Conservation (phyloP, 306 rosid genomes). For the Pueraria montana region DNA sequence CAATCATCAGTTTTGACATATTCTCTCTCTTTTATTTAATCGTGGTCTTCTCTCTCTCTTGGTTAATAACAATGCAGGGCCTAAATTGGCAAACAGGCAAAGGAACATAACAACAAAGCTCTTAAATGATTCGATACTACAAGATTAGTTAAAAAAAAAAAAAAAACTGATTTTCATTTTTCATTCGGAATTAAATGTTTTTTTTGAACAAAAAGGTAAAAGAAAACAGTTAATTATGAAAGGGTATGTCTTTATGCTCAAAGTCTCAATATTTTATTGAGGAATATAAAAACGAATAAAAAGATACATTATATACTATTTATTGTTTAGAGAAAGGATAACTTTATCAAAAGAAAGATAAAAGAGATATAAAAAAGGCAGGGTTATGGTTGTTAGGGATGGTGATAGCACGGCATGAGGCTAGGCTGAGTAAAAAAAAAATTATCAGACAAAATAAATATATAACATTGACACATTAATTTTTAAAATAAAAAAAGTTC, state of each 20-base stretch:
- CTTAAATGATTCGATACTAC: neutral
- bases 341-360: constrained; percentile 9
- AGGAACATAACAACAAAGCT: no score
- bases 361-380: neutral
- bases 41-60: no score
- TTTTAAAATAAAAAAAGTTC: no score
- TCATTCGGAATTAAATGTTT: neutral
- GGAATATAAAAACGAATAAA: constrained; percentile 16
- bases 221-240: neutral
- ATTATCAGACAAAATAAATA: no score
- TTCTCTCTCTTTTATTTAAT: no score
- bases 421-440: neutral
- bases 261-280: neutral
- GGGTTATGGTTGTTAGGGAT: neutral
- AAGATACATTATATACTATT: neutral
- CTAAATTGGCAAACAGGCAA: no score
- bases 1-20: neutral
- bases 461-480: no score
- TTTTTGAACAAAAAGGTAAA: neutral
- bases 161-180: neutral
- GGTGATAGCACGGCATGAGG: neutral
- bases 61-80: no score
- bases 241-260: neutral
- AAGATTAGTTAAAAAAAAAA: neutral
- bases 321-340: neutral